Conservation (phyloP, 106 monocot species). For the Dioscorea zingiberensis region DNA sequence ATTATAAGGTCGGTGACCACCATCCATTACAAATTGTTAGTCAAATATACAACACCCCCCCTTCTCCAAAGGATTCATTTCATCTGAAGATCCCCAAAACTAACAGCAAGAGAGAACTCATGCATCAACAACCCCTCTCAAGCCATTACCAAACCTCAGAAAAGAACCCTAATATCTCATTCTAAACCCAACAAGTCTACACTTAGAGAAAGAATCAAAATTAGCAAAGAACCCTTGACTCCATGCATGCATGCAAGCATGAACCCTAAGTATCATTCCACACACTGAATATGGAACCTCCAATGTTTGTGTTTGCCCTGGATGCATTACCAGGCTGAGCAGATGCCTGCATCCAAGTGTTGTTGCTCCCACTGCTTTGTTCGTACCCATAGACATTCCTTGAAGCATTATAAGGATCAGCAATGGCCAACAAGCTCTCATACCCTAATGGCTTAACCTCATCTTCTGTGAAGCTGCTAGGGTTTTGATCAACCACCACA, state of each 20-base stretch:
- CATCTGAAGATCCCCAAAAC: slow-evolving; percentile 58
- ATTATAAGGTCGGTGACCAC: too few species aligned
- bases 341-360: slow-evolving; percentile 12
- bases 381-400: slow-evolving; percentile 19
- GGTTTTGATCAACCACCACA: slow-evolving; percentile 21
- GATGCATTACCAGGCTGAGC: slow-evolving; percentile 13
- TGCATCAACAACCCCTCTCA: background rate
- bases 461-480: slow-evolving; percentile 17
- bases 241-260: background rate
- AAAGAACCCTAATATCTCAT: slow-evolving; percentile 8
- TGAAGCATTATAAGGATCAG: slow-evolving; percentile 24
- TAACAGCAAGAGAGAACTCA: slow-evolving; percentile 36
- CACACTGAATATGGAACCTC: slow-evolving; percentile 53
- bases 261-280: slow-evolving; percentile 59
- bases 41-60: slow-evolving; percentile 11
- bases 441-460: slow-evolving; percentile 35
- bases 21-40: background rate
- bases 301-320: slow-evolving; percentile 11
- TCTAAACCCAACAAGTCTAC: background rate
- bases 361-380: slow-evolving; percentile 3
- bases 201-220: background rate
- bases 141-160: slow-evolving; percentile 63
- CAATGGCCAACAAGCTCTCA: slow-evolving; percentile 25
- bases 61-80: background rate
- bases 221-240: background rate